Base-by-base conservation (phyloP, 495 filamentous ascomycete species). In the Neurospora sp. region DNA sequence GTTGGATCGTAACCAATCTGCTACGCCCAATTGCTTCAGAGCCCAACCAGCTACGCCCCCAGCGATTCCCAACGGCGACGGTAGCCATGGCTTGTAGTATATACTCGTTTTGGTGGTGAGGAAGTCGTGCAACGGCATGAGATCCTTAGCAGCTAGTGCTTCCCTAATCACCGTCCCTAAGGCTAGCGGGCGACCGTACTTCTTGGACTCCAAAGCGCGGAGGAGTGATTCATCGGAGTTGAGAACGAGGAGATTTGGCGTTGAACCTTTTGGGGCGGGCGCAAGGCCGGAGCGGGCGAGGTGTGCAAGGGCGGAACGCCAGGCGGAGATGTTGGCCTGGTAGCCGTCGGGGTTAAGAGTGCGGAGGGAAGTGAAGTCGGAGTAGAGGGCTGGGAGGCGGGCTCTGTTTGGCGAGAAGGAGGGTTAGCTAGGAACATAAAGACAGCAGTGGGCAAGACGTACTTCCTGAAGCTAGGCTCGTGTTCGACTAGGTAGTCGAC, bases 271-370 rank as follows among this genome's bases (percentile, higher is more conserved):
- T 9, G 92, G 84, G 39, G 89, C 82, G 0, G 82, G 83, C 1
- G 77, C 77, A 0, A 81, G 74, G 7, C 94, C 96, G 12, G 88
- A 88, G 71, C 86, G 84, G 1, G 90, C 85, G 31, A 94, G 92
- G 59, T 84, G 82, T 23, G 88, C 85, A 35, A 99, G 86, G 2
- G 88, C 94, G 38, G 87, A 85, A 77, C 90, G 89, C 96, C 96
- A 99, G 54, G 94, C 93, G 16, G 87, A 83, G 48, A 94, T 81
- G 80, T 99, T 98, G 70, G 94, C 92, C 39, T 86, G 82, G 83
- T 94, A 99, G 75, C 94, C 95, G 77, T 96, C 94, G 1, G 94
- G 94, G 79, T 99, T 99, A 40, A 91, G 91, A 71, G 88, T 89
- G 74, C 87, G 88, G 75, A 95, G 94, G 42, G 86, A 79, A 5